phyloP scores from a whole-genome alignment of 2,329 filamentous ascomycete species.

The Nemania serpens region DNA sequence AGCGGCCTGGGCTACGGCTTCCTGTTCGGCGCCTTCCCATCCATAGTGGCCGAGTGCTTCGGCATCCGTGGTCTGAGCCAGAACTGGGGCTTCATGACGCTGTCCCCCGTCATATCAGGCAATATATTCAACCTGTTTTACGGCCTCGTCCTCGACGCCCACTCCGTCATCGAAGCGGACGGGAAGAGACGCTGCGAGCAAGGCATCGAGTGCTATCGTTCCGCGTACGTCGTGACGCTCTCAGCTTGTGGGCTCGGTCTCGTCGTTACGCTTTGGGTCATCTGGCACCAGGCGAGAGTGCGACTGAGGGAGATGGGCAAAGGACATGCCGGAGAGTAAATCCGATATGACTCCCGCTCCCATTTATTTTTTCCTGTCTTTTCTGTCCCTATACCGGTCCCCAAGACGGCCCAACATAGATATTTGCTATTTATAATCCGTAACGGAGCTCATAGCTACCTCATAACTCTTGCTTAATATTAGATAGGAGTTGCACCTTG shows the following conservation, averaged over 20 bases:
- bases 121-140: slow-evolving; percentile 95
- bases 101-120: slow-evolving; percentile 83
- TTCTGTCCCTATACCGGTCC: not conserved
- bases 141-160: slow-evolving; percentile 79
- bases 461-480: not conserved
- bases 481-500: not conserved
- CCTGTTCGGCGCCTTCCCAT: slow-evolving; percentile 91
- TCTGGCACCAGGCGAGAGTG: slow-evolving; percentile 59
- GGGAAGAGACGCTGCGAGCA: slow-evolving; percentile 77
- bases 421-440: not conserved
- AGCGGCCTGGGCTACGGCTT: slow-evolving; percentile 92
- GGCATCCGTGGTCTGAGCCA: slow-evolving; percentile 87
- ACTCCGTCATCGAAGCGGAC: slow-evolving; percentile 69
- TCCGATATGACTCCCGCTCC: no score
- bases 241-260: slow-evolving; percentile 72
- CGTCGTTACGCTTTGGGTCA: slow-evolving; percentile 70
- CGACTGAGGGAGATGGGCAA: slow-evolving; percentile 42
- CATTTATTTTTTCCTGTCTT: not conserved
- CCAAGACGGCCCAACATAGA: not conserved
- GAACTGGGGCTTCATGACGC: slow-evolving; percentile 96
- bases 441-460: not conserved
- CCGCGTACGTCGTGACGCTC: slow-evolving; percentile 81
- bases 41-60: slow-evolving; percentile 86
- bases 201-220: slow-evolving; percentile 78
- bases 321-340: slow-evolving; percentile 32